These are phyloP conservation scores for Calcarisporium arbuscula DNA, from an alignment of 2,329 filamentous ascomycete species.

Conservation along the genomic window DNA sequence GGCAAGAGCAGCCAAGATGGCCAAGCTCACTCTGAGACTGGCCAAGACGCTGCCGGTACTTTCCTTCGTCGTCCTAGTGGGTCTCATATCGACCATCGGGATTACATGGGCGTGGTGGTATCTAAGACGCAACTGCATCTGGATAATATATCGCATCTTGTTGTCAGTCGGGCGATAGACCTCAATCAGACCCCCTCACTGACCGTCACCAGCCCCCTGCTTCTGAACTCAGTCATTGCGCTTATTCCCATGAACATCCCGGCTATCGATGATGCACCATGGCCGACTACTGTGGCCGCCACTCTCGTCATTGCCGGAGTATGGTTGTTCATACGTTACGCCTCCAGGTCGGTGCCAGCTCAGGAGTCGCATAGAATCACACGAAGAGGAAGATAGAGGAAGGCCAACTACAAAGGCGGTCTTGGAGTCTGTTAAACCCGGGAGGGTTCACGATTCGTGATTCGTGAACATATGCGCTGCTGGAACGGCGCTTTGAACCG, in stretches of 20 bases:
- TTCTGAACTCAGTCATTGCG: slow-evolving; percentile 1
- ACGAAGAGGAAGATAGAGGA: too few species aligned
- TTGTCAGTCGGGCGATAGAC: not conserved
- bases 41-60: not conserved
- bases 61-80: not conserved
- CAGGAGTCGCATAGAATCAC: too few species aligned
- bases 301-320: slow-evolving; percentile 1
- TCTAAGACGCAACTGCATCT: slow-evolving; percentile 1
- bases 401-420: too few species aligned
- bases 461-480: too few species aligned
- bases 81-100: slow-evolving; percentile 1
- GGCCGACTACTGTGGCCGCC: not conserved
- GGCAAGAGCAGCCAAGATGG: not conserved
- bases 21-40: not conserved
- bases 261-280: not conserved
- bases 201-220: not conserved
- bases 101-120: slow-evolving; percentile 2
- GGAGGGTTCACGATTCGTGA: too few species aligned
- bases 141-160: slow-evolving; percentile 1
- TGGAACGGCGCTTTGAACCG: too few species aligned
- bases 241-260: slow-evolving; percentile 1
- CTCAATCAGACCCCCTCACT: not conserved
- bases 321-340: not conserved
- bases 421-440: too few species aligned
- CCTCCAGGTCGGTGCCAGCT: not conserved